These are phyloP conservation scores for Rauvolfia tetraphylla DNA, from an alignment of 257 asterid genomes.

Conservation along the genomic window DNA sequence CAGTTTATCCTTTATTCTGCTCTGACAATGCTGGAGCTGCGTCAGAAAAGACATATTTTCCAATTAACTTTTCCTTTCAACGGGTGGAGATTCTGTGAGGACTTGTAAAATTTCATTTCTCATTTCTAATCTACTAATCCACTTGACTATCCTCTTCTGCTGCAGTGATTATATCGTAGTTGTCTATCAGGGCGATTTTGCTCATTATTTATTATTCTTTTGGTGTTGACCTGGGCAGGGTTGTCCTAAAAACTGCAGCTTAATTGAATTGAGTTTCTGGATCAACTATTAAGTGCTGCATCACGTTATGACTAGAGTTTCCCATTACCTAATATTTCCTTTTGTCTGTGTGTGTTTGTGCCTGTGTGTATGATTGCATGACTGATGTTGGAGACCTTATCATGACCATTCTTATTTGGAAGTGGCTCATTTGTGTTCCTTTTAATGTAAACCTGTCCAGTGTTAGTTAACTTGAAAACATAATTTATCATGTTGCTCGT, in stretches of 20 bases:
- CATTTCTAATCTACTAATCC: not conserved
- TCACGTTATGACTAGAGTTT: not conserved
- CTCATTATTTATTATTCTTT: not conserved
- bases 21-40: not conserved
- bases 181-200: not conserved
- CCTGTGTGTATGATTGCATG: not conserved
- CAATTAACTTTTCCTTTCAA: not conserved
- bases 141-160: not conserved
- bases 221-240: not conserved
- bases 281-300: not conserved
- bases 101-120: not conserved
- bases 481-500: not conserved
- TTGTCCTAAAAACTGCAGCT: not conserved
- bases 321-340: not conserved
- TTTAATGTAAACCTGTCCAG: not conserved
- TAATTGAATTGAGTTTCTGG: not conserved
- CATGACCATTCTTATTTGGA: not conserved
- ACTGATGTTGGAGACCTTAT: not conserved
- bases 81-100: not conserved
- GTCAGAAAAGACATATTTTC: not conserved
- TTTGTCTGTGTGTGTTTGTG: not conserved
- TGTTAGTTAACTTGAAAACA: constrained; percentile 3
- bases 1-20: not conserved
- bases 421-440: not conserved
- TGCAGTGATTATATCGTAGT: not conserved